Evolutionary conservation across 305 asterid species (phyloP), one percentile per base, ranked within the genome.

Genomic region (Plantago rigida): DNA sequence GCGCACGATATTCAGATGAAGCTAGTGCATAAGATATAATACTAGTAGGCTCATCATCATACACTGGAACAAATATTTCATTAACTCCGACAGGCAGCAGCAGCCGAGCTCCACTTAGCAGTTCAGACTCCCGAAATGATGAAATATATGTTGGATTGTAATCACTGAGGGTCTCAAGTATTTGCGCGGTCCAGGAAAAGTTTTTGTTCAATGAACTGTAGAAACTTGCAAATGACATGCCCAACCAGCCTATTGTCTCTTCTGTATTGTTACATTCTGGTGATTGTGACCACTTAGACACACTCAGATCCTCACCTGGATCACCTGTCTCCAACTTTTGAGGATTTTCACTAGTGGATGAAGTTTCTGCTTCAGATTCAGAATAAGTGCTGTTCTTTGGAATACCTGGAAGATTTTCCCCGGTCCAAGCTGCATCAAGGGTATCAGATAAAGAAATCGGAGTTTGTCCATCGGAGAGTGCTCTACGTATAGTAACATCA

Each of bases 41-140:
- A 73, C 97, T 93, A 3, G 99, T 89, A 24, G 95, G 99, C 75
- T 93, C 99, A 66, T 93, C 96, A 70, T 93, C 97, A 66, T 79
- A 87, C 53, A 93, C 94, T 0, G 97, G 90, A 66, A 93, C 42
- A 63, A 89, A 86, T 49, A 77, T 83, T 70, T 83, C 96, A 45
- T 79, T 87, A 52, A 78, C 70, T 67, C 96, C 97, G 15, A 78
- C 72, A 12, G 91, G 84, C 44, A 85, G 80, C 71, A 86, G 89
- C 79, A 82, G 73, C 53, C 86, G 71, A 60, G 85, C 82, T 50
- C 97, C 99, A 51, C 87, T 79, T 73, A 71, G 82, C 73, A 74
- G 76, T 71, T 89, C 92, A 0, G 88, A 82, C 13, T 77, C 86
- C 59, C 79, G 82, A 70, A 80, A 87, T 8, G 92, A 76, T 56